Base-by-base conservation (phyloP, 352 stramenopile species). In the Globisporangium cederbergense region DNA sequence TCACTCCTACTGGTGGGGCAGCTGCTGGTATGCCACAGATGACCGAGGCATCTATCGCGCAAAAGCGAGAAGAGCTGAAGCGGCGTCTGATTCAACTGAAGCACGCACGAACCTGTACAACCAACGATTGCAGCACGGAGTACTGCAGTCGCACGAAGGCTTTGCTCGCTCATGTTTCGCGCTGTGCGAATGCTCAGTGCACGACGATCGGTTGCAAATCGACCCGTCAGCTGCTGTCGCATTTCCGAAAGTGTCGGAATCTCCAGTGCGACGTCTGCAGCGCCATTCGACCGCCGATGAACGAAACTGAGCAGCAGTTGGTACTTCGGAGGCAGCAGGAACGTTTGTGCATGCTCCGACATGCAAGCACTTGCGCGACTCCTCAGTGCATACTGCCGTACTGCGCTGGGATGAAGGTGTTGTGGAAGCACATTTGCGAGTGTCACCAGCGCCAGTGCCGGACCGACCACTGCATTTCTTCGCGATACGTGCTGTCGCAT, bases 341-440 rank as follows among this genome's bases (percentile, higher is more conserved):
- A 58, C 79, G 88, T 13, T 59, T 96, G 16, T 96, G 86, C 49
- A 95, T 96, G 88, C 71, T 96, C 20, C 88, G 88, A 1, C 88
- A 96, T 62, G 88, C 85, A 5, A 94, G 84, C 65, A 96, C 86
- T 11, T 96, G 88, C 43, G 58, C 83, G 4, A 70, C 72, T 11
- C 63, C 79, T 11, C 76, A 86, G 57, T 95, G 88, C 42, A 79
- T 90, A 34, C 76, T 95, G 36, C 81, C 86, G 10, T 95, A 96
- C 61, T 97, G 89, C 58, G 80, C 77, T 4, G 83, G 83, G 14
- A 97, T 97, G 89, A 94, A 95, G 49, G 70, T 93, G 13, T 54
- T 97, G 51, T 97, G 89, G 89, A 96, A 96, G 58, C 89, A 97
- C 60, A 96, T 97, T 66, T 94, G 86, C 60, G 83, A 95, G 59